Base-by-base conservation (phyloP, 2,329 filamentous ascomycete genomes). In the Beauveria sp. region DNA sequence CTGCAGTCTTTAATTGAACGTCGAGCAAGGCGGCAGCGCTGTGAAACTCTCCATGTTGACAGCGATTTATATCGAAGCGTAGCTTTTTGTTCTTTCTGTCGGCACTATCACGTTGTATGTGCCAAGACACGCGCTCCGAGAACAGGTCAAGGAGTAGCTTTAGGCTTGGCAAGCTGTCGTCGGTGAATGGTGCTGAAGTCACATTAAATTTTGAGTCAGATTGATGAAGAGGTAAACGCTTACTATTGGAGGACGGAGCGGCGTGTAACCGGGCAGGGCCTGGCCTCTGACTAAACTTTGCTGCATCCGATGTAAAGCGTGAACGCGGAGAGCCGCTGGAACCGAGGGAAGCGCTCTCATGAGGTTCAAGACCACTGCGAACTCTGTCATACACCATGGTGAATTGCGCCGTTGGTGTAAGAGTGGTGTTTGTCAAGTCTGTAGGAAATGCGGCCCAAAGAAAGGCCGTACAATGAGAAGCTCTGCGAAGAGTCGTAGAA, bases 301-400 rank as follows among this genome's bases (percentile, higher is more conserved):
- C 3, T 6, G 47, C 14, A 20, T 60, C 49, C n/a, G 56, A 18
- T 20, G 46, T 8, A 24, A 40, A 42, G n/a, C 47, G 47, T 4
- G 28, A 24, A 20, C 40, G 49, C 4, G 47, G 57, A 45, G 49
- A 46, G 40, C 49, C 57, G 10, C 49, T 52, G 5, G 57, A n/a
- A 6, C n/a, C n/a, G 26, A 34, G 24, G 10, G 7, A 10, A 24
- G 46, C 7, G 40, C 57, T 20, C 20, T 53, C 49, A 14, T 10
- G n/a, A 8, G 5, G 26, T 7, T 34, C 26, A 22, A 49, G 49
- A 24, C 5, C 26, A 34, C 47, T 6, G 18, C 57, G 40, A 8
- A n/a, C 49, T 46, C 57, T 52, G 28, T 46, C 57, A 22, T 53
- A 45, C 26, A 42, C 57, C 57, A 60, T 60, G 40, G 18, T 20